phyloP scores from a whole-genome alignment of 306 rosid species.

The Vigna radiata region DNA sequence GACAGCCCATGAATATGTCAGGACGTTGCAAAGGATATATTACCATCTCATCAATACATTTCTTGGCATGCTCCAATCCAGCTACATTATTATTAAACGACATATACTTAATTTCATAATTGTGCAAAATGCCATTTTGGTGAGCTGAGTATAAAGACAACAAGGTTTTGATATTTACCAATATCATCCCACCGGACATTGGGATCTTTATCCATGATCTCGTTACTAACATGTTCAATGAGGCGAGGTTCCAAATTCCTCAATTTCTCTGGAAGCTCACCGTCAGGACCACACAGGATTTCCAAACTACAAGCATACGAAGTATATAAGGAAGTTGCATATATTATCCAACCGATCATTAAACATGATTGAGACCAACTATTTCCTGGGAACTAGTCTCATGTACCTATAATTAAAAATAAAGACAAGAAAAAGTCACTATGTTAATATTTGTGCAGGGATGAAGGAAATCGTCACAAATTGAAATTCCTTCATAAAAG shows the following conservation, averaged over 20 bases:
- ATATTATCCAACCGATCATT: constrained; percentile 30
- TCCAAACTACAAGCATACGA: constrained; percentile 71
- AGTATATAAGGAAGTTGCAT: constrained; percentile 40
- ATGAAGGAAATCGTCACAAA: constrained; percentile 11
- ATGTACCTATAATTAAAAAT: constrained; percentile 13
- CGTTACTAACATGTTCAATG: constrained; percentile 94
- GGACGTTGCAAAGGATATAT: constrained; percentile 88
- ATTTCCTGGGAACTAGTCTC: constrained; percentile 12
- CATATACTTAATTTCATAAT: constrained; percentile 39
- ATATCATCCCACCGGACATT: constrained; percentile 89
- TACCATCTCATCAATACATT: constrained; percentile 92
- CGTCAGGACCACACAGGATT: constrained; percentile 90
- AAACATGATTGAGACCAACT: constrained; percentile 23
- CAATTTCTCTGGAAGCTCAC: constrained; percentile 98
- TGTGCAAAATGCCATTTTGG: constrained; percentile 32
- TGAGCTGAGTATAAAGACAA: constrained; percentile 37
- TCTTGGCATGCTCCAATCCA: constrained; percentile 89
- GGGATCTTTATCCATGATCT: constrained; percentile 95
- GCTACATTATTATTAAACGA: constrained; percentile 55
- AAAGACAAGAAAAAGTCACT: neutral
- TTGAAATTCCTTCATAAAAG: neutral
- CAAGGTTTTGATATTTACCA: constrained; percentile 57
- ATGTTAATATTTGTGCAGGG: constrained; percentile 16
- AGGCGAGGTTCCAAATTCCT: constrained; percentile 98
- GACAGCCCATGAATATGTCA: constrained; percentile 90